phyloP scores from a whole-genome alignment of 164 flowering plant genomes.

The Magnolia changhungtana region DNA sequence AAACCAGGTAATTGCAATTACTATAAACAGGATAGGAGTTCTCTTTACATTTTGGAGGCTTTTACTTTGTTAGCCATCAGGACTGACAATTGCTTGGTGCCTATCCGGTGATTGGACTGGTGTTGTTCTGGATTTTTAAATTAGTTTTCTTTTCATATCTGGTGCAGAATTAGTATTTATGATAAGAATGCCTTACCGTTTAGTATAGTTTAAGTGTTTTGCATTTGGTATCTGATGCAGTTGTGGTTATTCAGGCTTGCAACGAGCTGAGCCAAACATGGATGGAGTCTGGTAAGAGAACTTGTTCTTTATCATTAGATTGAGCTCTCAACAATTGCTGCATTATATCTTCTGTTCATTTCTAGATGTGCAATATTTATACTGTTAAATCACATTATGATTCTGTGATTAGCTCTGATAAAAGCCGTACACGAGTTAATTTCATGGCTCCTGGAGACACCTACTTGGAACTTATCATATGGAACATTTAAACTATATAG shows the following conservation, averaged over 20 bases:
- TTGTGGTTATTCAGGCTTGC: slow-evolving; percentile 77
- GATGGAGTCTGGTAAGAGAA: slow-evolving; percentile 93
- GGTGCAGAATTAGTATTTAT: background rate
- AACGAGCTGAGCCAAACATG: slow-evolving; percentile 92
- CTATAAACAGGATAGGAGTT: background rate
- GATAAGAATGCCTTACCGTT: background rate
- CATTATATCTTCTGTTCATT: background rate
- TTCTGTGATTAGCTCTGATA: background rate
- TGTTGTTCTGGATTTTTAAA: background rate
- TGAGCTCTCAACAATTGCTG: background rate
- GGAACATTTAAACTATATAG: background rate
- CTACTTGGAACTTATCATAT: background rate
- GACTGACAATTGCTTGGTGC: background rate
- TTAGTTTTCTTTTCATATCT: slow-evolving; percentile 1
- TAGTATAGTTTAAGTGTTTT: background rate
- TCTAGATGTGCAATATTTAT: background rate
- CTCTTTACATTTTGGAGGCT: background rate
- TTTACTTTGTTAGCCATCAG: background rate
- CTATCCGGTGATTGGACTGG: background rate
- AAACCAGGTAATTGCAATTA: slow-evolving; percentile 65
- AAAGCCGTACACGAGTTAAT: background rate
- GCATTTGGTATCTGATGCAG: slow-evolving; percentile 22
- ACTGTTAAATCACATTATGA: background rate
- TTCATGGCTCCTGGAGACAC: background rate
- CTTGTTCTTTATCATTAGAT: too few species aligned